Conservation (phyloP, 257 asterid genomes). For the Scutellaria baicalensis region DNA sequence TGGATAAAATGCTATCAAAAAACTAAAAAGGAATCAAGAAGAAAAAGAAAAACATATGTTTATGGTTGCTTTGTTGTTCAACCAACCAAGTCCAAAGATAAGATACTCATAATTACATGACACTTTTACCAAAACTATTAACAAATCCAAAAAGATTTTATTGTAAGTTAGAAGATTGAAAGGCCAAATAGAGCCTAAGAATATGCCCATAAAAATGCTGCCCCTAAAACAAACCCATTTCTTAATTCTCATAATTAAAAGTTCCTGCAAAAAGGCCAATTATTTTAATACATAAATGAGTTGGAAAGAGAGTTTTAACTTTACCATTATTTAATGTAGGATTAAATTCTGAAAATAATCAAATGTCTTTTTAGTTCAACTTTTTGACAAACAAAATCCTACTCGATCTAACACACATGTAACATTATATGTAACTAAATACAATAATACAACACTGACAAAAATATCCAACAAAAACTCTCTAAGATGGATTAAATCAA, state of each 20-base stretch:
- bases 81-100: neutral
- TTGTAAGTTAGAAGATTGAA: neutral
- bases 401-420: too few species aligned
- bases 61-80: neutral
- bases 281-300: neutral
- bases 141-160: neutral
- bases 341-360: too few species aligned
- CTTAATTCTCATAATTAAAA: neutral
- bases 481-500: too few species aligned
- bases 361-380: too few species aligned
- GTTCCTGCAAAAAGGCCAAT: neutral
- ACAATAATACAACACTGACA: too few species aligned
- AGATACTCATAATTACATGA: neutral
- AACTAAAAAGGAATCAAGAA: too few species aligned
- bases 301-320: neutral
- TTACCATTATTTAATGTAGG: too few species aligned
- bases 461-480: too few species aligned
- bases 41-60: neutral
- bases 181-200: neutral
- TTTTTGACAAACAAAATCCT: too few species aligned
- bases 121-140: constrained; percentile 1
- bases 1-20: too few species aligned
- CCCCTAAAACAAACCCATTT: neutral
- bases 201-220: neutral
- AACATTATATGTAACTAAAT: too few species aligned